Conservation (phyloP, 768 basidiomycete species). For the Boletus reticulatus region DNA sequence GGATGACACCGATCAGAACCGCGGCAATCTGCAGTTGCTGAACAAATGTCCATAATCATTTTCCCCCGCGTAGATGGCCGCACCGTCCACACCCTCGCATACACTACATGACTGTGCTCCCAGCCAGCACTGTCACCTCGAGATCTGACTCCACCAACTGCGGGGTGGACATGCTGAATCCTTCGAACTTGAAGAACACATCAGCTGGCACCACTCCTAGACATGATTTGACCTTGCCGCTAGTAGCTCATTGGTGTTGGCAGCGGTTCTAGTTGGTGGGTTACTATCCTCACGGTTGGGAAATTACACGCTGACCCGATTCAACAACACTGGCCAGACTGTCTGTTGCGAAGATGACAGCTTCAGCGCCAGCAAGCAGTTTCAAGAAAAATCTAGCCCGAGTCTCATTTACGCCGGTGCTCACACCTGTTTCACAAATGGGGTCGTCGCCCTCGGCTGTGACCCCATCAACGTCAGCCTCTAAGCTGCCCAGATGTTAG, state of each 20-base stretch:
- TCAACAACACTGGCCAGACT: too few relatives aligned
- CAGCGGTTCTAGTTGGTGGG: neutral
- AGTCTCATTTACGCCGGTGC: neutral
- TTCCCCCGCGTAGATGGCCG: too few relatives aligned
- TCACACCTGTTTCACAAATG: neutral
- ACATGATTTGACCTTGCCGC: neutral
- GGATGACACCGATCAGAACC: too few relatives aligned
- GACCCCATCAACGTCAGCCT: neutral
- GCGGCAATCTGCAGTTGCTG: too few relatives aligned
- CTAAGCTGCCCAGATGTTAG: neutral
- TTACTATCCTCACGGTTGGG: neutral
- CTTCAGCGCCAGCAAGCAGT: too few relatives aligned
- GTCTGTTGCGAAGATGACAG: too few relatives aligned
- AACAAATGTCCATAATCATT: too few relatives aligned
- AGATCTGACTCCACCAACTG: neutral
- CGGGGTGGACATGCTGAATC: too few relatives aligned
- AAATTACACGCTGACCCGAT: too few relatives aligned
- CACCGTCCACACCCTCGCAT: too few relatives aligned
- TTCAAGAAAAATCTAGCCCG: neutral
- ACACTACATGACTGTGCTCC: too few relatives aligned
- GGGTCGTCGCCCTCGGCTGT: neutral
- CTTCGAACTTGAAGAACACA: neutral
- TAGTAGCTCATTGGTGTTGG: too few relatives aligned
- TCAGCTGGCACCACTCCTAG: neutral
- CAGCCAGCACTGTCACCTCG: neutral